Evolutionary conservation across 2,329 filamentous ascomycete genomes (phyloP).

Genomic region (Tolypocladium nubicola): DNA sequence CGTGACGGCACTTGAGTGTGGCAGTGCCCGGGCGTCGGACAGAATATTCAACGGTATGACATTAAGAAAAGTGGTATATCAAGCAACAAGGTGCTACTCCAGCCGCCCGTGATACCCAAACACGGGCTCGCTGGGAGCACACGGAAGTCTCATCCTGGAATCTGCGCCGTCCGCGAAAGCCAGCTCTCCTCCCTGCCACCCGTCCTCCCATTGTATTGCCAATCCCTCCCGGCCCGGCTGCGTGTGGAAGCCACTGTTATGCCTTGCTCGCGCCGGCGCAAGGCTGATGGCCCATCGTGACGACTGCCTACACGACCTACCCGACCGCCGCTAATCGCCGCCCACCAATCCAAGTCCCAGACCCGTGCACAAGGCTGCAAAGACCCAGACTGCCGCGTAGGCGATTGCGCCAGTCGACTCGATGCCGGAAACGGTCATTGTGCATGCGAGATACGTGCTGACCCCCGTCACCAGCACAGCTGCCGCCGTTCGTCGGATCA

Average conservation of each 20-base stretch:
- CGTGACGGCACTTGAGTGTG: neutral
- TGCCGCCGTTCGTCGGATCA: constrained; percentile 53
- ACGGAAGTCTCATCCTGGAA: neutral
- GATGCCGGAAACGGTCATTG: constrained; percentile 57
- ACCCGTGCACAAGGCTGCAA: constrained; percentile 51
- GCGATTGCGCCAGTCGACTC: constrained; percentile 57
- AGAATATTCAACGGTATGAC: neutral
- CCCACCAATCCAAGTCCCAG: constrained; percentile 40
- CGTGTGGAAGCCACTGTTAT: neutral
- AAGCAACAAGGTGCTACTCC: neutral
- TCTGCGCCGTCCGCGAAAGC: neutral
- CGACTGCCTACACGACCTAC: neutral
- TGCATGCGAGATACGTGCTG: constrained; percentile 54
- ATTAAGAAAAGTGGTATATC: neutral
- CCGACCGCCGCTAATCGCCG: constrained; percentile 21
- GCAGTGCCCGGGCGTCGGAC: neutral
- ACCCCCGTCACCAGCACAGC: constrained; percentile 46
- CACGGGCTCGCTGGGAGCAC: neutral
- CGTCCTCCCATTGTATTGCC: neutral
- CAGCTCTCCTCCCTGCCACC: neutral
- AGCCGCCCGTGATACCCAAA: neutral
- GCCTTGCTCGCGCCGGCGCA: neutral
- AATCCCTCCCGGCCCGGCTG: neutral
- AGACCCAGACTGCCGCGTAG: constrained; percentile 69
- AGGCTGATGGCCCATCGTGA: neutral